Percentiles rank a stretch among this genome's conserved stretches.
Conservation (phyloP, 1,284 basidiomycete species). For the Leucoagaricus sp. region DNA sequence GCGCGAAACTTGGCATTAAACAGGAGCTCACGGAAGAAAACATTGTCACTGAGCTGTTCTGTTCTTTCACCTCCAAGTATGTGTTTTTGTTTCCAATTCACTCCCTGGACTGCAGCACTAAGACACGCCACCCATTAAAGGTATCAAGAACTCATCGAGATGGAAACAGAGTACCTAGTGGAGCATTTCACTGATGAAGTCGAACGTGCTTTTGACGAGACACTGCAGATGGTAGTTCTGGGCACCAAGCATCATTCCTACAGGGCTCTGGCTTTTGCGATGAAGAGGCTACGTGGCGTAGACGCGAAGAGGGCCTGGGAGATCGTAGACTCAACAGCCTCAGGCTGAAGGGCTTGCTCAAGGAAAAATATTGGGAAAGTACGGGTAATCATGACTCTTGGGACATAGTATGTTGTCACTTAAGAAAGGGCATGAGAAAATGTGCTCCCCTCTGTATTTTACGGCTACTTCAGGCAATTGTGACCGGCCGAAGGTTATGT, state of each 20-base stretch:
- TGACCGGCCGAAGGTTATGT: no score
- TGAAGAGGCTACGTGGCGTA: slow-evolving; percentile 5
- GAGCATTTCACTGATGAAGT: slow-evolving; percentile 4
- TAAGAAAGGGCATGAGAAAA: no score
- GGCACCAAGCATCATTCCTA: not conserved
- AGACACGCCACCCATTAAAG: not conserved
- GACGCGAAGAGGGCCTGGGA: not conserved
- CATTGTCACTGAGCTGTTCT: slow-evolving; percentile 7
- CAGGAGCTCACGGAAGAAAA: not conserved
- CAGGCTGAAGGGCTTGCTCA: no score
- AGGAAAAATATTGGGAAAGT: no score
- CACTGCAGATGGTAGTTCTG: not conserved
- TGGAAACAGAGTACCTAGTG: slow-evolving; percentile 3
- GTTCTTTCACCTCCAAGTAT: slow-evolving; percentile 2
- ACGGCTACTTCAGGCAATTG: no score
- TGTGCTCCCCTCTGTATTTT: no score
- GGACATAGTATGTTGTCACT: no score
- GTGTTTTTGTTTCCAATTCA: not conserved
- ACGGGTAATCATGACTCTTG: not conserved
- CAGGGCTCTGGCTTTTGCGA: slow-evolving; percentile 1
- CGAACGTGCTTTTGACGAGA: slow-evolving; percentile 4
- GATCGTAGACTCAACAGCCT: not conserved
- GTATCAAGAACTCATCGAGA: slow-evolving; percentile 2
- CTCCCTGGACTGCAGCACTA: not conserved
- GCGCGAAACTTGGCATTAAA: slow-evolving; percentile 1